Percentiles rank a stretch among this genome's conserved stretches.
These are phyloP conservation scores for Glarea lozoyensis DNA, from an alignment of 495 filamentous ascomycete genomes.

Conservation along the genomic window DNA sequence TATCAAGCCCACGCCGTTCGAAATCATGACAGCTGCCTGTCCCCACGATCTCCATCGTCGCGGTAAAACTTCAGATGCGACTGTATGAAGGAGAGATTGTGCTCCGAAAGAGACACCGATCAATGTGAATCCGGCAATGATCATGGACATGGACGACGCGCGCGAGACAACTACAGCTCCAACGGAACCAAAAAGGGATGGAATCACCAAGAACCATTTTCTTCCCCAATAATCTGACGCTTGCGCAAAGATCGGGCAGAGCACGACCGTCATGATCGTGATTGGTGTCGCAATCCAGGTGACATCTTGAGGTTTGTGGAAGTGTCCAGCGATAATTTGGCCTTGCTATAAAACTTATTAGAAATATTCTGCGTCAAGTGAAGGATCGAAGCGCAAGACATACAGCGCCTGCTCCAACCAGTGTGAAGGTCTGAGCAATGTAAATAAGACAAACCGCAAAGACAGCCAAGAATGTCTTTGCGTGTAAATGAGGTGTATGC, in stretches of 20 bases:
- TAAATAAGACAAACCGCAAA: slow-evolving; percentile 27
- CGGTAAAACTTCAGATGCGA: slow-evolving; percentile 28
- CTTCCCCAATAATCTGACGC: slow-evolving; percentile 29
- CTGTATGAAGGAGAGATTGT: slow-evolving; percentile 27
- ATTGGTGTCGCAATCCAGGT: slow-evolving; percentile 23
- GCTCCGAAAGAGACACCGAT: slow-evolving; percentile 23
- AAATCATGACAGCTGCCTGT: slow-evolving; percentile 22
- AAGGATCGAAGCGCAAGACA: too few species aligned
- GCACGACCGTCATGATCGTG: slow-evolving; percentile 23
- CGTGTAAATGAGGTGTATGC: slow-evolving; percentile 21
- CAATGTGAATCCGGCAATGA: slow-evolving; percentile 25
- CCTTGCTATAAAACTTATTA: too few species aligned
- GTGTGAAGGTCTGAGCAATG: slow-evolving; percentile 21
- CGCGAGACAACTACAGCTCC: slow-evolving; percentile 25
- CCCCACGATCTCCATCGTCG: slow-evolving; percentile 22
- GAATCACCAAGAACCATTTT: slow-evolving; percentile 25
- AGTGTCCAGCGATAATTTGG: too few species aligned
- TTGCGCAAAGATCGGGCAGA: slow-evolving; percentile 23
- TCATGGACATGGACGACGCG: slow-evolving; percentile 23
- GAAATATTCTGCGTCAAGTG: too few species aligned
- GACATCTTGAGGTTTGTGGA: too few species aligned
- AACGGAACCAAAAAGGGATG: slow-evolving; percentile 22
- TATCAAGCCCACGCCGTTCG: slow-evolving; percentile 15
- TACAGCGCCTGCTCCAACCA: slow-evolving; percentile 28
- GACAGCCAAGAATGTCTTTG: slow-evolving; percentile 24